phyloP scores from a whole-genome alignment of 2,329 filamentous ascomycete species.

The Penicillium sp. region DNA sequence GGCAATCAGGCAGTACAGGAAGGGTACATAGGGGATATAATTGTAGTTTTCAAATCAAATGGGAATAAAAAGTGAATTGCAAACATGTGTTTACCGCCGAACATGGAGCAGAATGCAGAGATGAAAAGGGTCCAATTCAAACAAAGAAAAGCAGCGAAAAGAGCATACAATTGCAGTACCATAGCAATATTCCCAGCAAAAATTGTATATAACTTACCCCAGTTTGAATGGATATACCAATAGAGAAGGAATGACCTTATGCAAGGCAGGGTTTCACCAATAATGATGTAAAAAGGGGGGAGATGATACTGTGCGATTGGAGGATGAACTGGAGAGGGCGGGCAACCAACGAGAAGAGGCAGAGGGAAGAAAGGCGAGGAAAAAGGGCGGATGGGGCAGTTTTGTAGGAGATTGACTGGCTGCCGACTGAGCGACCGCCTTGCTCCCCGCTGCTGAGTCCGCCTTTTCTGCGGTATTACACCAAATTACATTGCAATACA shows the following conservation, averaged over 20 bases:
- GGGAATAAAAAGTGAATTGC: background rate
- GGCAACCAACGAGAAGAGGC: conserved; percentile 37
- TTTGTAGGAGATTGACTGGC: conserved; percentile 31
- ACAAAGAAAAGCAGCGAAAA: background rate
- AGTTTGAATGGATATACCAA: background rate
- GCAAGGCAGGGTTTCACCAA: conserved; percentile 8
- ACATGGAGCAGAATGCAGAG: background rate
- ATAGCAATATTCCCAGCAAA: background rate
- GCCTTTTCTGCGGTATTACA: conserved; percentile 12
- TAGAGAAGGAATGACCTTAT: background rate
- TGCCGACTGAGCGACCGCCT: conserved; percentile 1
- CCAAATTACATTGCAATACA: background rate
- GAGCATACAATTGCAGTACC: background rate
- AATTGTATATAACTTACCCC: conserved; percentile 3
- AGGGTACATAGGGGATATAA: background rate
- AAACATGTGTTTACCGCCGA: background rate
- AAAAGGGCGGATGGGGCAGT: conserved; percentile 36
- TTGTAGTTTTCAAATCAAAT: background rate
- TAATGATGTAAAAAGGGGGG: conserved; percentile 7
- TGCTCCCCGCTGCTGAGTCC: conserved; percentile 3
- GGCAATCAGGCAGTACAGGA: background rate
- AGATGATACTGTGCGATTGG: conserved; percentile 19
- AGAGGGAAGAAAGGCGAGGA: conserved; percentile 30
- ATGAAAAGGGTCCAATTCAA: background rate
- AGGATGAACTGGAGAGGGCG: conserved; percentile 25